Percentiles rank a stretch among this genome's conserved stretches.
These are phyloP conservation scores for Xylariaceae sp. DNA, from an alignment of 2,329 filamentous ascomycete genomes.

Conservation along the genomic window DNA sequence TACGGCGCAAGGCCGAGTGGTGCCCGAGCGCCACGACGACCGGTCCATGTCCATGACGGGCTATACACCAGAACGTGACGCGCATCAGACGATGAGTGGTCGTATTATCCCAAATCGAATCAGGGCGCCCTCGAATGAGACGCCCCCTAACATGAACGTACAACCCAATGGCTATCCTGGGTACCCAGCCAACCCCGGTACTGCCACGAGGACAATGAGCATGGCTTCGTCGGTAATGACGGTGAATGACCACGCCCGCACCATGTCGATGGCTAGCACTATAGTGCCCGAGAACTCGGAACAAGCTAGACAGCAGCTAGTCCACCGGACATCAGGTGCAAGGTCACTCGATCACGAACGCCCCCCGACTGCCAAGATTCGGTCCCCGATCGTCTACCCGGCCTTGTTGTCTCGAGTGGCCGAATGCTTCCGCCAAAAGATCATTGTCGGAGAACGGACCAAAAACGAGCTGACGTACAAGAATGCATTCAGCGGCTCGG, in stretches of 20 bases:
- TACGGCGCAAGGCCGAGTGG: conserved; percentile 84
- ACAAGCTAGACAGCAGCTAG: conserved; percentile 45
- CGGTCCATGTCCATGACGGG: conserved; percentile 94
- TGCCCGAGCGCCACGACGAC: conserved; percentile 88
- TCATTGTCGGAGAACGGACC: conserved; percentile 77
- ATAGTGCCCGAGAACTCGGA: conserved; percentile 59
- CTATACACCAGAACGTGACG: conserved; percentile 67
- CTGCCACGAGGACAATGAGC: conserved; percentile 54
- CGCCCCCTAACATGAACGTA: conserved; percentile 29
- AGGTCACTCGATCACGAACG: conserved; percentile 50
- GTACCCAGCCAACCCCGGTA: conserved; percentile 44
- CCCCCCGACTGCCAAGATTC: conserved; percentile 57
- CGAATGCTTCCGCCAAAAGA: conserved; percentile 85
- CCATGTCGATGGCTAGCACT: conserved; percentile 92
- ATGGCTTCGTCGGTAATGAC: conserved; percentile 54
- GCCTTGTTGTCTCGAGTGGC: conserved; percentile 89
- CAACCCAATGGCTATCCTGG: conserved; percentile 29
- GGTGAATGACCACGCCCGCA: conserved; percentile 48
- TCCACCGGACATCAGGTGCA: conserved; percentile 52
- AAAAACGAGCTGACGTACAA: conserved; percentile 98
- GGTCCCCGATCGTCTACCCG: conserved; percentile 84
- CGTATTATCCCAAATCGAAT: conserved; percentile 75
- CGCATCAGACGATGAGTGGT: conserved; percentile 91
- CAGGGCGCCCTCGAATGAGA: conserved; percentile 41
- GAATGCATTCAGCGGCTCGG: conserved; percentile 90